phyloP scores from a whole-genome alignment of 2,329 filamentous ascomycete species.

The Colletotrichum sojae region DNA sequence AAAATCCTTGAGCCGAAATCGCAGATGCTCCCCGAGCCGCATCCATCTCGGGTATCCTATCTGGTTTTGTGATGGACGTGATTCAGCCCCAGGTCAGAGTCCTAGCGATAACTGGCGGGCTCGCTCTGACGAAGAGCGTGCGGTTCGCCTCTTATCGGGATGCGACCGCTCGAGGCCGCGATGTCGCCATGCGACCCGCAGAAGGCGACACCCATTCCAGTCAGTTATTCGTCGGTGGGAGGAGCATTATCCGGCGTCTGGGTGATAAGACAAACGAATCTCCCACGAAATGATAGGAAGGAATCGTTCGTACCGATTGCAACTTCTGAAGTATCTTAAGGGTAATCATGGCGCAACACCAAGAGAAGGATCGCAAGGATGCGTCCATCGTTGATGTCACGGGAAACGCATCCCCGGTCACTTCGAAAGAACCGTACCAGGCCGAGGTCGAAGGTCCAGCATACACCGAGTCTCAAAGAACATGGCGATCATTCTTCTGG shows the following conservation, averaged over 20 bases:
- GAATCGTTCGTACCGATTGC: too few species aligned
- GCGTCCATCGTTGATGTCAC: conserved; percentile 1
- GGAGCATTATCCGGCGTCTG: neutral
- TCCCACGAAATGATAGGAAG: too few species aligned
- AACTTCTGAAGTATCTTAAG: neutral
- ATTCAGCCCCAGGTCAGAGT: conserved; percentile 2
- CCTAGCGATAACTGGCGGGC: too few species aligned
- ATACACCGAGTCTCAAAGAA: conserved; percentile 61
- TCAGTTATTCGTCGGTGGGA: neutral
- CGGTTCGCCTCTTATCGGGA: neutral
- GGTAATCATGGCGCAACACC: conserved; percentile 13
- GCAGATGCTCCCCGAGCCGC: too few species aligned
- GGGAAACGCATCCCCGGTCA: neutral
- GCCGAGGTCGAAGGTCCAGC: neutral
- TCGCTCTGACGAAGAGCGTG: too few species aligned
- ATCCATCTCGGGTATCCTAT: neutral
- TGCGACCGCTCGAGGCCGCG: neutral
- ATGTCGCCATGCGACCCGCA: conserved; percentile 37
- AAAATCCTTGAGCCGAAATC: neutral
- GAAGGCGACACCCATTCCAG: conserved; percentile 26
- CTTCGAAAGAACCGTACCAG: neutral
- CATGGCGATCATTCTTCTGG: conserved; percentile 46
- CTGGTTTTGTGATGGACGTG: too few species aligned
- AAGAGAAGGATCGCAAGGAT: conserved; percentile 6
- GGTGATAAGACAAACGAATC: neutral